A percentile compares a stretch with the other conserved stretches of the same genome.
Evolutionary conservation across 1,284 basidiomycete genomes (phyloP).

Genomic region (Ustilago loliicola): DNA sequence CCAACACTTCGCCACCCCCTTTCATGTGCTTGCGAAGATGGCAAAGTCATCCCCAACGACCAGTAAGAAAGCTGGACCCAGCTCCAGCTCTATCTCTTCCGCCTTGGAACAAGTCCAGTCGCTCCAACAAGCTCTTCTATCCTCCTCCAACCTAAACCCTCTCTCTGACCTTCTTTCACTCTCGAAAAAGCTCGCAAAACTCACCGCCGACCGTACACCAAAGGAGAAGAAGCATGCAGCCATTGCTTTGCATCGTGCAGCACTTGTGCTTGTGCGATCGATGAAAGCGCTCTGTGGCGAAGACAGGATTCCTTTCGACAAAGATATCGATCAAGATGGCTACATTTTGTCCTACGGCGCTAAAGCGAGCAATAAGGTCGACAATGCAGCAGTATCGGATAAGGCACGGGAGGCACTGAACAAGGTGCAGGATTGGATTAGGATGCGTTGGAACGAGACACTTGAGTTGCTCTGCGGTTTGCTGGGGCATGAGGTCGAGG

Average conservation of each 20-base stretch:
- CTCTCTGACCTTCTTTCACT: conserved; percentile 58
- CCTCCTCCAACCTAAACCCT: conserved; percentile 63
- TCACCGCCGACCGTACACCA: conserved; percentile 10
- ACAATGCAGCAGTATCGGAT: neutral
- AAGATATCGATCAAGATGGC: conserved; percentile 46
- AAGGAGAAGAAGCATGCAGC: conserved; percentile 44
- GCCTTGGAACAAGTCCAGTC: conserved; percentile 37
- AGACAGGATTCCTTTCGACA: conserved; percentile 46
- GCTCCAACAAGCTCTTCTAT: conserved; percentile 50
- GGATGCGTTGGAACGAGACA: conserved; percentile 62
- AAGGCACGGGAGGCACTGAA: conserved; percentile 38
- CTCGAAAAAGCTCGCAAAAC: conserved; percentile 30
- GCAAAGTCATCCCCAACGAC: conserved; percentile 10
- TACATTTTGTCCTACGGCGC: conserved; percentile 39
- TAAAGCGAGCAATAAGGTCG: conserved; percentile 19
- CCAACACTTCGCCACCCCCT: conserved; percentile 1
- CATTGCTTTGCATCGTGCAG: conserved; percentile 27
- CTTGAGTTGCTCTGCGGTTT: conserved; percentile 56
- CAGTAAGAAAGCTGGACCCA: conserved; percentile 34
- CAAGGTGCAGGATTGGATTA: conserved; percentile 60
- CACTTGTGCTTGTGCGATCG: conserved; percentile 41
- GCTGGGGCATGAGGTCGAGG: conserved; percentile 43
- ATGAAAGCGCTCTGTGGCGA: conserved; percentile 49
- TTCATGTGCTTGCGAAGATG: conserved; percentile 7
- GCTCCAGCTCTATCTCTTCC: conserved; percentile 3